These are phyloP conservation scores for Isabelozyma rhagii DNA, from an alignment of 805 yeast genomes.

Conservation along the genomic window DNA sequence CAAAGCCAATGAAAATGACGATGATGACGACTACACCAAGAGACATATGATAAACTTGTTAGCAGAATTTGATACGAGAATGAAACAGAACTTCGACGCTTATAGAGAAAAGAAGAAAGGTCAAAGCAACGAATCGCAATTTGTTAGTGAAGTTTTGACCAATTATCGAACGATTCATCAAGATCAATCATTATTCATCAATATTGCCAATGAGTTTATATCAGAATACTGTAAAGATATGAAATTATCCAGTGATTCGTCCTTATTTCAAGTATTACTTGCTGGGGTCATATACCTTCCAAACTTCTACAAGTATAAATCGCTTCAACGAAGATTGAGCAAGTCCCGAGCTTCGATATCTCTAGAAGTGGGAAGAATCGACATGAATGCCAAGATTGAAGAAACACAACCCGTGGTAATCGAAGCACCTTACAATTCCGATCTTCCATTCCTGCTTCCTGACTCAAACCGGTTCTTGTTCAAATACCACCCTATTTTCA, in stretches of 20 bases:
- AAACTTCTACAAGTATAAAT: conserved; percentile 39
- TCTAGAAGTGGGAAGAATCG: no score
- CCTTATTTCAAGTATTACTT: conserved; percentile 36
- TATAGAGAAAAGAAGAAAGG: background rate
- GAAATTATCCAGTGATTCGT: conserved; percentile 37
- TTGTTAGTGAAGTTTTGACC: conserved; percentile 29
- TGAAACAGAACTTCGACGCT: conserved; percentile 20
- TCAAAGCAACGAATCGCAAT: conserved; percentile 15
- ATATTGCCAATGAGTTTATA: conserved; percentile 37
- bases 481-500: conserved; percentile 42
- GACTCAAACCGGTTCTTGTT: conserved; percentile 38
- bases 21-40: conserved; percentile 6
- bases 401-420: conserved; percentile 1
- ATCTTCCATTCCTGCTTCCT: conserved; percentile 41
- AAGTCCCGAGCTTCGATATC: background rate
- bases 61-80: conserved; percentile 18
- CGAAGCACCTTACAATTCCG: conserved; percentile 23
- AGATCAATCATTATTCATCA: conserved; percentile 27
- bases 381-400: background rate
- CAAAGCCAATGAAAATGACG: conserved; percentile 6
- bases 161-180: conserved; percentile 20
- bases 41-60: conserved; percentile 15
- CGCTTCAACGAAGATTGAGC: conserved; percentile 30
- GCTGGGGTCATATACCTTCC: conserved; percentile 42
- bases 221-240: conserved; percentile 36